Conservation (phyloP, 768 basidiomycete genomes). For the Kwoniella dejecticola region DNA sequence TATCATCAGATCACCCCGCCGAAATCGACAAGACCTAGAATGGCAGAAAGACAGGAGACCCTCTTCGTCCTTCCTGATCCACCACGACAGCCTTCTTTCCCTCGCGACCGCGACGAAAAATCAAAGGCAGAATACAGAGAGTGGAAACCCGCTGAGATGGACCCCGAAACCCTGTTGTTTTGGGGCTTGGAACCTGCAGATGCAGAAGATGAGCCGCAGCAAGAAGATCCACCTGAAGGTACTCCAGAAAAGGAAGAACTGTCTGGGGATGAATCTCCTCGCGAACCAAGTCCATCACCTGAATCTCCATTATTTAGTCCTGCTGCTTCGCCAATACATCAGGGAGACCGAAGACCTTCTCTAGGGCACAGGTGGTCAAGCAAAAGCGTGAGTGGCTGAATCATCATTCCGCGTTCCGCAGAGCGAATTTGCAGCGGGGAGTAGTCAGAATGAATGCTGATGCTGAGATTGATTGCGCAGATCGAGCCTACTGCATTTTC, state of each 20-base stretch:
- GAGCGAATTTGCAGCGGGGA: background rate
- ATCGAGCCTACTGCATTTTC: conserved; percentile 20
- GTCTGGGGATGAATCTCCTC: too few relatives aligned
- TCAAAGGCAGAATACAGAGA: background rate
- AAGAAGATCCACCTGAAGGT: too few relatives aligned
- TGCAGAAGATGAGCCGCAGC: background rate
- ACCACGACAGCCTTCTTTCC: conserved; percentile 25
- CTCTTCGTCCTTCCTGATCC: conserved; percentile 28
- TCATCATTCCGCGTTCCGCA: too few relatives aligned
- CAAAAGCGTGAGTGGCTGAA: conserved; percentile 26
- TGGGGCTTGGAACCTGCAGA: conserved; percentile 29
- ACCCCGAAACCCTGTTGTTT: conserved; percentile 41
- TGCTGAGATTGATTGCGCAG: background rate
- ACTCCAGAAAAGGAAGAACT: too few relatives aligned
- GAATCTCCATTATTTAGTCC: conserved; percentile 14
- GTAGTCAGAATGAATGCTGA: background rate
- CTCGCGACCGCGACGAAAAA: background rate
- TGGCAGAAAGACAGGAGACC: conserved; percentile 22
- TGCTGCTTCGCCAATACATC: background rate
- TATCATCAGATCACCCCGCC: conserved; percentile 39
- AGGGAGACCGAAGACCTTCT: background rate
- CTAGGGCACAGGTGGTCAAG: conserved; percentile 13
- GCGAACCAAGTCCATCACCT: background rate
- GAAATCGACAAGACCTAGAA: conserved; percentile 9
- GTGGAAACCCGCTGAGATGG: conserved; percentile 34